Conservation (phyloP, 1,284 basidiomycete species). For the Apiotrichum laibachii region DNA sequence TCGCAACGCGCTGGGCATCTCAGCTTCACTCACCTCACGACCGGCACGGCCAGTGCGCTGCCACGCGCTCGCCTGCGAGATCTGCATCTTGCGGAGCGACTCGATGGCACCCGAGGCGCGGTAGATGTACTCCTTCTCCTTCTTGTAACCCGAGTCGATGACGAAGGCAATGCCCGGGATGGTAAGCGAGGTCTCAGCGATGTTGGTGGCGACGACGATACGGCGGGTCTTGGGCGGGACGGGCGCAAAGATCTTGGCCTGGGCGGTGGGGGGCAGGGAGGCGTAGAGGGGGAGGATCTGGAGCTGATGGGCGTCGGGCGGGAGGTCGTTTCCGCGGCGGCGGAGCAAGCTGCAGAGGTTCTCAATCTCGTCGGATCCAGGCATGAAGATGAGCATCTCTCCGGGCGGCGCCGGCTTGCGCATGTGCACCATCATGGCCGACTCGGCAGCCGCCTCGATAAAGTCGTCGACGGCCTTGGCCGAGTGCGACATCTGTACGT, state of each 20-base stretch:
- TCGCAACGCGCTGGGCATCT: too few relatives aligned
- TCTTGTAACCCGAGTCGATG: conserved; percentile 90
- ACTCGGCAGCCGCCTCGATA: conserved; percentile 80
- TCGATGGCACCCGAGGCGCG: conserved; percentile 79
- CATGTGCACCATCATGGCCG: conserved; percentile 86
- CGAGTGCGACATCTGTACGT: conserved; percentile 79
- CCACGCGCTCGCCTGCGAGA: conserved; percentile 85
- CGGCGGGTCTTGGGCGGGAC: conserved; percentile 73
- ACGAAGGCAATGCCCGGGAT: conserved; percentile 95
- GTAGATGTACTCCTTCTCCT: conserved; percentile 84
- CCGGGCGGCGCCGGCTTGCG: conserved; percentile 65
- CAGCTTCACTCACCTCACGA: conserved; percentile 58
- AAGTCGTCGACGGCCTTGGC: conserved; percentile 75
- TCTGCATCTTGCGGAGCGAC: conserved; percentile 75
- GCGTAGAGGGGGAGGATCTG: conserved; percentile 78
- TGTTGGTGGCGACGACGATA: conserved; percentile 90
- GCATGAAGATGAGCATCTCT: conserved; percentile 90
- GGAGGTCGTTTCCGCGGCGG: conserved; percentile 64
- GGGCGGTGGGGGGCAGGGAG: conserved; percentile 72
- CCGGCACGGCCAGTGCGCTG: conserved; percentile 83
- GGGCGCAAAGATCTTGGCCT: conserved; percentile 71
- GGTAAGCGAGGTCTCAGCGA: conserved; percentile 97
- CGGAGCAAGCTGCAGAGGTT: conserved; percentile 71
- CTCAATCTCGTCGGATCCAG: conserved; percentile 97
- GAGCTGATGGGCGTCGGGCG: conserved; percentile 62